These are phyloP conservation scores for Aeminium ludgeri DNA, from an alignment of 495 filamentous ascomycete genomes.

Conservation along the genomic window DNA sequence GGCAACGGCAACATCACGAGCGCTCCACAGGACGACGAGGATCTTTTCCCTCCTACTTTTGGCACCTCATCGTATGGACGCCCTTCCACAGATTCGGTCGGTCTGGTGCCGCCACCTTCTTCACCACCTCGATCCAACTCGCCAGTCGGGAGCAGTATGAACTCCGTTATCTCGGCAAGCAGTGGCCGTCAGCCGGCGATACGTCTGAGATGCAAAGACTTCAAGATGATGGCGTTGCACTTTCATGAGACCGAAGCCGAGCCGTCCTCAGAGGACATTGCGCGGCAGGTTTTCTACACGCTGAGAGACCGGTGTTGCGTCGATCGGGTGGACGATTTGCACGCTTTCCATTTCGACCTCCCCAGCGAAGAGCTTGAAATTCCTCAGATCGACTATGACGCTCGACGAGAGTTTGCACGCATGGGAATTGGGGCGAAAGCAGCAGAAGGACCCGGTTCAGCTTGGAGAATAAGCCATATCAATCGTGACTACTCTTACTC, in stretches of 20 bases:
- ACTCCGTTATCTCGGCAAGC: background rate
- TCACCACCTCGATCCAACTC: conserved; percentile 37
- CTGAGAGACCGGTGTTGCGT: conserved; percentile 40
- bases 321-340: conserved; percentile 72
- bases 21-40: background rate
- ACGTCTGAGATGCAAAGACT: conserved; percentile 79
- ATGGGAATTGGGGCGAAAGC: conserved; percentile 67
- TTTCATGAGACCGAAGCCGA: conserved; percentile 38
- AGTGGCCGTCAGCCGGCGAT: conserved; percentile 62
- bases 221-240: conserved; percentile 81
- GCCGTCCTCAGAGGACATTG: conserved; percentile 71
- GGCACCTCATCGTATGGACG: conserved; percentile 17
- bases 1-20: too few species aligned
- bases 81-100: conserved; percentile 13
- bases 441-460: conserved; percentile 35
- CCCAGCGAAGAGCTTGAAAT: conserved; percentile 61
- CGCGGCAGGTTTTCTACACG: conserved; percentile 53
- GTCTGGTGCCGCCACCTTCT: conserved; percentile 9
- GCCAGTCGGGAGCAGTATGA: conserved; percentile 24
- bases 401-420: conserved; percentile 59
- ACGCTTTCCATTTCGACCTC: conserved; percentile 74
- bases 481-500: conserved; percentile 55
- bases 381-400: conserved; percentile 69
- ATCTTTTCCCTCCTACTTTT: conserved; percentile 14
- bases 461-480: conserved; percentile 83